Percentiles rank a stretch among this genome's conserved stretches.
These are phyloP conservation scores for Rugonectria rugulosa DNA, from an alignment of 2,329 filamentous ascomycete species.

Conservation along the genomic window DNA sequence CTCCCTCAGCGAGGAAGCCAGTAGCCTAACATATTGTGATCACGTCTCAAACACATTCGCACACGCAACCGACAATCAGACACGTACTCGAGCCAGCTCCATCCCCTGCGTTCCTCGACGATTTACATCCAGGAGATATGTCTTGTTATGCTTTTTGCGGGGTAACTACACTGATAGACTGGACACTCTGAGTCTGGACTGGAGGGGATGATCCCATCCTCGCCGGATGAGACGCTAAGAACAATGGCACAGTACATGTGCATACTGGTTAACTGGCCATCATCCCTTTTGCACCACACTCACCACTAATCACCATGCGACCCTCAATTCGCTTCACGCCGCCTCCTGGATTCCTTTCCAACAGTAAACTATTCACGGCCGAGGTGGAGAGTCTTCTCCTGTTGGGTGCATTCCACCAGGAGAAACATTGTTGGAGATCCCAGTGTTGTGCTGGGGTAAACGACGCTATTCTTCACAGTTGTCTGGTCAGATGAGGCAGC, in stretches of 20 bases:
- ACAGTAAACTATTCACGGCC: too few species aligned
- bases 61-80: too few species aligned
- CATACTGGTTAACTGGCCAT: too few species aligned
- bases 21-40: neutral
- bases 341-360: constrained; percentile 1
- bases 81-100: too few species aligned
- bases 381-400: too few species aligned
- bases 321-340: constrained; percentile 5
- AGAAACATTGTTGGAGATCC: neutral
- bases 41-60: constrained; percentile 1
- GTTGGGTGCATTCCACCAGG: neutral
- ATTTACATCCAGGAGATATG: too few species aligned
- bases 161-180: too few species aligned
- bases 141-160: constrained; percentile 7
- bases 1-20: neutral
- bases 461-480: constrained; percentile 12
- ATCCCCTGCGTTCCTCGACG: too few species aligned
- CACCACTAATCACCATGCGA: neutral
- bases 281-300: neutral
- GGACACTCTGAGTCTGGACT: too few species aligned
- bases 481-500: constrained; percentile 25
- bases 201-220: constrained; percentile 5
- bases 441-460: neutral
- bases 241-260: too few species aligned
- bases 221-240: neutral